Conservation (phyloP, 1,139 yeast genomes). For the Wickerhamiella pararugosa region DNA sequence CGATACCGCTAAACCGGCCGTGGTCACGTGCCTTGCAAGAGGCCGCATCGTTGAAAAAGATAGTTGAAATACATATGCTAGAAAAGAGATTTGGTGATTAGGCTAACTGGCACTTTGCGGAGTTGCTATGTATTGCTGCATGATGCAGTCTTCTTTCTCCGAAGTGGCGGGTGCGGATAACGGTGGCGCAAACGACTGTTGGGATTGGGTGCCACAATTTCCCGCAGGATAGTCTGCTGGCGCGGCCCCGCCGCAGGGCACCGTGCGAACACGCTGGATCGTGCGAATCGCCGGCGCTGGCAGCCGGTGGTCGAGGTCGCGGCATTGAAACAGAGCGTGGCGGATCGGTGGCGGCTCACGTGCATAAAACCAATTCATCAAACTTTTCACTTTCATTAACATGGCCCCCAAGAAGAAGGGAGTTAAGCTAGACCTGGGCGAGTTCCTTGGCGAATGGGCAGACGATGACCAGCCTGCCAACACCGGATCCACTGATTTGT, state of each 20-base stretch:
- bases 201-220: too few relatives aligned
- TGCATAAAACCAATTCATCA: neutral
- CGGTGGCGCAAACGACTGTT: neutral
- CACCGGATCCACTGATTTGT: slow-evolving; percentile 4
- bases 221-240: neutral
- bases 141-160: too few relatives aligned
- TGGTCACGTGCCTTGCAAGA: too few relatives aligned
- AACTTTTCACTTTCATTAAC: slow-evolving; percentile 5
- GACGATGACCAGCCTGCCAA: slow-evolving; percentile 13
- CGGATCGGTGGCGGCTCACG: neutral
- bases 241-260: neutral
- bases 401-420: slow-evolving; percentile 19
- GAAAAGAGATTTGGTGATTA: too few relatives aligned
- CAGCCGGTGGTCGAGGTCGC: too few relatives aligned
- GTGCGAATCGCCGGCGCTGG: too few relatives aligned
- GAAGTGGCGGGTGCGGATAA: neutral
- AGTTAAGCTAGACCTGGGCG: slow-evolving; percentile 13
- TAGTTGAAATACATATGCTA: too few relatives aligned
- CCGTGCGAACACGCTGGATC: neutral
- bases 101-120: too few relatives aligned
- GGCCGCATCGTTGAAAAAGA: too few relatives aligned
- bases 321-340: neutral
- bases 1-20: too few relatives aligned
- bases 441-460: slow-evolving; percentile 16
- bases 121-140: too few relatives aligned